phyloP scores from a whole-genome alignment of 306 rosid species.

The Urtica urens region DNA sequence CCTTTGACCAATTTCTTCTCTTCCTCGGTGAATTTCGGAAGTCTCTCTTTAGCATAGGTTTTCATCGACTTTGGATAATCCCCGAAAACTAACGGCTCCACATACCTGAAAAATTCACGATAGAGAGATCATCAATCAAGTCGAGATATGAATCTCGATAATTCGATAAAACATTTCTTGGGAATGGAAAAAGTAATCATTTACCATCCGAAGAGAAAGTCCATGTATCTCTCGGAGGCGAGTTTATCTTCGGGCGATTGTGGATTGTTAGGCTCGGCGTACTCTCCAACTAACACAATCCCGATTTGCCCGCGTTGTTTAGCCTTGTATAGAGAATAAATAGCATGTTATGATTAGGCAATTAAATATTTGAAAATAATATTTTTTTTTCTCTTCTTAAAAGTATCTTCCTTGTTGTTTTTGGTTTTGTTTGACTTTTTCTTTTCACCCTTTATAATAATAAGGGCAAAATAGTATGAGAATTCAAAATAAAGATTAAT shows the following conservation, averaged over 20 bases:
- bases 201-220: constrained; percentile 32
- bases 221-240: constrained; percentile 21
- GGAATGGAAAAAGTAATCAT: no score
- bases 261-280: constrained; percentile 18
- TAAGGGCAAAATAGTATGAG: no score
- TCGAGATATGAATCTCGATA: no score
- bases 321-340: constrained; percentile 11
- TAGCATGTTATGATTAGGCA: no score
- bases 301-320: constrained; percentile 37
- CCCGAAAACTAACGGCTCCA: constrained; percentile 17
- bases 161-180: neutral
- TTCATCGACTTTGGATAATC: constrained; percentile 22
- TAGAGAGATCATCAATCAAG: neutral
- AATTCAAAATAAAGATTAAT: no score
- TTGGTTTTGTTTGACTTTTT: no score
- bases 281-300: constrained; percentile 9
- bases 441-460: no score
- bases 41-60: constrained; percentile 6
- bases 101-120: constrained; percentile 3
- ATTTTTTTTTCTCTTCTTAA: no score
- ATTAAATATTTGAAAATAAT: no score
- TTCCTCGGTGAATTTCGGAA: constrained; percentile 8
- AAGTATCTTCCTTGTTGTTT: no score
- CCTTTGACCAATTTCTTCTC: constrained; percentile 12
- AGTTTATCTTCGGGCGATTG: constrained; percentile 20